These are phyloP conservation scores for Aspergillus fumigatus DNA, from an alignment of 2,329 filamentous ascomycete species.

Conservation along the genomic window DNA sequence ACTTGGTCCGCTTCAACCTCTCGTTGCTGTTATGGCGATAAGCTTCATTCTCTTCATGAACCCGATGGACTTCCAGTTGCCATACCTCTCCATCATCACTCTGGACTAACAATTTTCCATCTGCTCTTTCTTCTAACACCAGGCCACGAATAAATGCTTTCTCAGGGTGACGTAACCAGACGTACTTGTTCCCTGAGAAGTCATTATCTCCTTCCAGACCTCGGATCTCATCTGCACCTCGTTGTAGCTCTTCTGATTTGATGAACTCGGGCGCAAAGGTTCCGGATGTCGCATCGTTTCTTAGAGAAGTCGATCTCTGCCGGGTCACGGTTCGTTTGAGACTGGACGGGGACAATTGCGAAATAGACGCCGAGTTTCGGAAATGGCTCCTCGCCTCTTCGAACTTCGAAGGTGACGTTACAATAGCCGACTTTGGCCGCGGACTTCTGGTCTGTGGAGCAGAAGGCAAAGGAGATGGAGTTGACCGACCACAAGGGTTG, in stretches of 20 bases:
- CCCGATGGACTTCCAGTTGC: conserved; percentile 10
- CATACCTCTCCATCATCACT: conserved; percentile 86
- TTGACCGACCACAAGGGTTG: conserved; percentile 69
- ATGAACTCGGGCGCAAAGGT: conserved; percentile 98
- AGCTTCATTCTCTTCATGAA: conserved; percentile 10
- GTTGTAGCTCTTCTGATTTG: conserved; percentile 72
- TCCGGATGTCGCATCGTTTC: conserved; percentile 60
- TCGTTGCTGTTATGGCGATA: conserved; percentile 59
- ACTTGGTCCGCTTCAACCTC: conserved; percentile 81
- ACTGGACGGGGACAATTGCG: conserved; percentile 48
- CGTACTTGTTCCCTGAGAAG: conserved; percentile 97
- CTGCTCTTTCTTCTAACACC: conserved; percentile 75
- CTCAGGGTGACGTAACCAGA: conserved; percentile 88
- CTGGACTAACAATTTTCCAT: conserved; percentile 72
- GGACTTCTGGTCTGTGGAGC: conserved; percentile 39
- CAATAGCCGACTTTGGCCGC: conserved; percentile 71
- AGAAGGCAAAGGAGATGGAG: conserved; percentile 57
- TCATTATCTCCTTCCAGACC: conserved; percentile 97
- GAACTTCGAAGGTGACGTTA: conserved; percentile 53
- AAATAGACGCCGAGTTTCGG: conserved; percentile 63
- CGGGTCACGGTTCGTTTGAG: conserved; percentile 38
- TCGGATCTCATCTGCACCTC: conserved; percentile 50
- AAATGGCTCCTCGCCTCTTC: conserved; percentile 51
- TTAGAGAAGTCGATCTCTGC: conserved; percentile 59
- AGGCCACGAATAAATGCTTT: conserved; percentile 88